phyloP scores from a whole-genome alignment of 345 rosid species.

The Eucalyptus leucophloia region DNA sequence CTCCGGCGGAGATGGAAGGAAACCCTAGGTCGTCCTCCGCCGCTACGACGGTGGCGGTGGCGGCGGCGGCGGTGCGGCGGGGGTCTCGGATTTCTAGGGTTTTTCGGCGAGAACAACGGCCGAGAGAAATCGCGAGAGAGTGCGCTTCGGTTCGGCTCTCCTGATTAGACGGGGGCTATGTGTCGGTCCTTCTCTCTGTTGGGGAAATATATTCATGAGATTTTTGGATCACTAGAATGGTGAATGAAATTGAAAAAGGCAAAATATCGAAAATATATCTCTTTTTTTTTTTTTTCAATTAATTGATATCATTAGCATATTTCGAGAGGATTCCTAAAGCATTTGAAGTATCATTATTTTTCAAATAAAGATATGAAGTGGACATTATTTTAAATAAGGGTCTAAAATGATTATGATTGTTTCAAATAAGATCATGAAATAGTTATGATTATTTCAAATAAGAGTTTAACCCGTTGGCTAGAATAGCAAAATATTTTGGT shows the following conservation, averaged over 20 bases:
- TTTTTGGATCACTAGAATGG: not conserved
- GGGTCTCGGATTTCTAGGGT: not conserved
- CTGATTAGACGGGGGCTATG: not conserved
- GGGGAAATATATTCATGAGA: not conserved
- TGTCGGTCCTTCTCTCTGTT: not conserved
- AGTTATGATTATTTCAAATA: no score
- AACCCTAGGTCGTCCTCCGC: not conserved
- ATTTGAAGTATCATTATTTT: no score
- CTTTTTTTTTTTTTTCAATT: not conserved
- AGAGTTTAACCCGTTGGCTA: fast-evolving
- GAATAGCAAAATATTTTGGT: fast-evolving
- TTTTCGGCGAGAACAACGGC: not conserved
- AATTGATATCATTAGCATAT: not conserved
- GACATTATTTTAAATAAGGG: fast-evolving
- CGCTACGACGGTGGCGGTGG: not conserved
- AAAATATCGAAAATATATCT: not conserved
- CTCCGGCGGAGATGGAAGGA: not conserved
- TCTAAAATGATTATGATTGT: fast-evolving
- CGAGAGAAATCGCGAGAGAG: not conserved
- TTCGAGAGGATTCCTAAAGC: no score
- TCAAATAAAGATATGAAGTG: fast-evolving
- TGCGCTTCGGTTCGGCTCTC: not conserved
- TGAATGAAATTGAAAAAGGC: not conserved
- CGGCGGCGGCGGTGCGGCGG: no score
- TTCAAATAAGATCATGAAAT: no score